Base-by-base conservation (phyloP, 129 eudicot species). In the Smallanthus sonchifolius region DNA sequence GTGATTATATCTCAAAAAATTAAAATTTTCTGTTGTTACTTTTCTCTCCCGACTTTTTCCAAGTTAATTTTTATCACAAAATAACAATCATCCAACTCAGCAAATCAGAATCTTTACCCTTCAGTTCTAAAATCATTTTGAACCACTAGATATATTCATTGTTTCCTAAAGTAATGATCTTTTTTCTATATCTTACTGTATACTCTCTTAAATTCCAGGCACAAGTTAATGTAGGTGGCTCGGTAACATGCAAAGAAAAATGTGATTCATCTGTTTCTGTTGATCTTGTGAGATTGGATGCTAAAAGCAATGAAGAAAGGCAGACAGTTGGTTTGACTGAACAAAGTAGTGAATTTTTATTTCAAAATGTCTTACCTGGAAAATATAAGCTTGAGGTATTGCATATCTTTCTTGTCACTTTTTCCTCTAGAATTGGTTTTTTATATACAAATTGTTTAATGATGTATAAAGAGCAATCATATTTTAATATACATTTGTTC, bases 381-480 rank as follows among this genome's bases (percentile, higher is more conserved):
- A 88, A 86, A 82, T 91, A 94, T 78, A 84, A 81, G 78, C 85
- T 94, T 70, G 93, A 94, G 99, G 99, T 94, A 89, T 39, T 67
- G 65, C 62, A 7, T 54, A 72, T 40, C 59, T 49, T 63, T 64
- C 49, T 70, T 28, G 37, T 28, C 69, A 9, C 6, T 9, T 8
- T 6, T 30, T 62, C 56, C 1, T 39, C 62, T 61, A 35, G 28
- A 68, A 67, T 34, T 74, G n/a, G 13, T 36, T 45, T 59, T 61
- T n/a, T 49, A 45, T 68, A 10, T 45, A 35, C 34, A 44, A 64
- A 4, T 67, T 57, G 38, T 40, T 43, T 65, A 24, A 63, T 64
- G 60, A 47, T 71, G 63, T 30, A 72, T 51, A 72, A 40, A 72
- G 52, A 79, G 57, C 69, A 54, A 60, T 61, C n/a, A 19, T 42